Conservation (phyloP, 1,284 basidiomycete genomes). For the Peniophora sp. region DNA sequence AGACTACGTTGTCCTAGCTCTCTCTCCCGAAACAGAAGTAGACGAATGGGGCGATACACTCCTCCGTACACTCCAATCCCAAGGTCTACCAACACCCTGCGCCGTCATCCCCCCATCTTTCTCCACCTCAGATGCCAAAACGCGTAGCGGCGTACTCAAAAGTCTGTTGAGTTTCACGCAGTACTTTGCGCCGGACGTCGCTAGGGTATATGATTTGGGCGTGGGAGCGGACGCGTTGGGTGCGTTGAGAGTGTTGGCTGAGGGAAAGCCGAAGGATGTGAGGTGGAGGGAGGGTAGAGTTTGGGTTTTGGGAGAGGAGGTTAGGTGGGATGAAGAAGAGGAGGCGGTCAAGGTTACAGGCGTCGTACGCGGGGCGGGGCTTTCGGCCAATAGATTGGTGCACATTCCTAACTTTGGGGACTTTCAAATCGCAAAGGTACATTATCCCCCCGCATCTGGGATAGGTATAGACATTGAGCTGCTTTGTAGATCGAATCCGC, state of each 20-base stretch:
- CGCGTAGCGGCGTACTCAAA: slow-evolving; percentile 64
- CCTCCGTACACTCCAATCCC: slow-evolving; percentile 80
- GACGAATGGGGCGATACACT: slow-evolving; percentile 84
- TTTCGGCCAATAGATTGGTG: slow-evolving; percentile 83
- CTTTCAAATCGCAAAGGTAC: slow-evolving; percentile 76
- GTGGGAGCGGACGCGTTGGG: slow-evolving; percentile 61
- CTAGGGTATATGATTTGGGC: slow-evolving; percentile 56
- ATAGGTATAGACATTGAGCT: no score
- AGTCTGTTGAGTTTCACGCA: slow-evolving; percentile 88
- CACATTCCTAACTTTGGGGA: slow-evolving; percentile 90
- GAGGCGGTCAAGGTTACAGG: slow-evolving; percentile 68
- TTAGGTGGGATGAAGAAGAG: slow-evolving; percentile 50
- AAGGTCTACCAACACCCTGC: slow-evolving; percentile 73
- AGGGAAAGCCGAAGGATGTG: slow-evolving; percentile 70
- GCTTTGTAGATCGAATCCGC: slow-evolving; percentile 63
- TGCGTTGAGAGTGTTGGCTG: slow-evolving; percentile 68
- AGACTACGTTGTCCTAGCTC: slow-evolving; percentile 84
- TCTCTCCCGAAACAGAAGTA: slow-evolving; percentile 81
- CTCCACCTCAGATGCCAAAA: slow-evolving; percentile 43
- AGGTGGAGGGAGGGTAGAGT: slow-evolving; percentile 79
- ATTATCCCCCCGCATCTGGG: no score
- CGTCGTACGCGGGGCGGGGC: slow-evolving; percentile 69
- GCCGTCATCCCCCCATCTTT: slow-evolving; percentile 43
- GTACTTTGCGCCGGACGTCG: slow-evolving; percentile 90
- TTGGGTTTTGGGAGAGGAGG: slow-evolving; percentile 72